These are phyloP conservation scores for Scedosporium apiospermum DNA, from an alignment of 2,329 filamentous ascomycete genomes.

Conservation along the genomic window DNA sequence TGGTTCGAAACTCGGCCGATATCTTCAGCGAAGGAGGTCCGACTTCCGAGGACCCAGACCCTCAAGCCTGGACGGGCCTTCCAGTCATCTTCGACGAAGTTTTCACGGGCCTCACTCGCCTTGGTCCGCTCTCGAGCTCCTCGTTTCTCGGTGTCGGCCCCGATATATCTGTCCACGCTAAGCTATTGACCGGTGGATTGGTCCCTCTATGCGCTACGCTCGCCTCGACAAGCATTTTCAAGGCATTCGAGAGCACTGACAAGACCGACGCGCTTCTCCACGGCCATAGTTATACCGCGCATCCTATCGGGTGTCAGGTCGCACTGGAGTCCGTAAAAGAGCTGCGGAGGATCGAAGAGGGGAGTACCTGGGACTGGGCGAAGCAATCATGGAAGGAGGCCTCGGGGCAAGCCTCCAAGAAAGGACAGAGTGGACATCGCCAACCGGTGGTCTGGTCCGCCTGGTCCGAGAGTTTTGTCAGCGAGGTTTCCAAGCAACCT, in stretches of 20 bases:
- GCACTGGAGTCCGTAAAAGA: constrained; percentile 56
- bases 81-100: constrained; percentile 81
- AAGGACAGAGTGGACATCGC: no score
- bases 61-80: constrained; percentile 56
- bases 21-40: constrained; percentile 35
- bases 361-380: constrained; percentile 47
- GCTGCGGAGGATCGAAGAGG: constrained; percentile 48
- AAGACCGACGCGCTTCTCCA: constrained; percentile 75
- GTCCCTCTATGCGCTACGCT: constrained; percentile 69
- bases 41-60: constrained; percentile 10
- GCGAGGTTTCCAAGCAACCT: constrained; percentile 39
- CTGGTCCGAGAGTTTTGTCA: constrained; percentile 56
- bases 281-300: constrained; percentile 80
- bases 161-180: constrained; percentile 74
- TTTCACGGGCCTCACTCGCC: constrained; percentile 75
- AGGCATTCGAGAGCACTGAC: constrained; percentile 58
- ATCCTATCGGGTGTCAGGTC: constrained; percentile 71
- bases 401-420: neutral
- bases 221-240: constrained; percentile 64
- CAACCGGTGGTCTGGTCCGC: constrained; percentile 48
- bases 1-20: constrained; percentile 50
- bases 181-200: constrained; percentile 72
- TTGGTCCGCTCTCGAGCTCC: constrained; percentile 62
- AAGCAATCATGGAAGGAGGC: constrained; percentile 34
- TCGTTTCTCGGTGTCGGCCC: constrained; percentile 59